Evolutionary conservation across 2,329 filamentous ascomycete genomes (phyloP).

Genomic region (Aspergillus carbonarius): DNA sequence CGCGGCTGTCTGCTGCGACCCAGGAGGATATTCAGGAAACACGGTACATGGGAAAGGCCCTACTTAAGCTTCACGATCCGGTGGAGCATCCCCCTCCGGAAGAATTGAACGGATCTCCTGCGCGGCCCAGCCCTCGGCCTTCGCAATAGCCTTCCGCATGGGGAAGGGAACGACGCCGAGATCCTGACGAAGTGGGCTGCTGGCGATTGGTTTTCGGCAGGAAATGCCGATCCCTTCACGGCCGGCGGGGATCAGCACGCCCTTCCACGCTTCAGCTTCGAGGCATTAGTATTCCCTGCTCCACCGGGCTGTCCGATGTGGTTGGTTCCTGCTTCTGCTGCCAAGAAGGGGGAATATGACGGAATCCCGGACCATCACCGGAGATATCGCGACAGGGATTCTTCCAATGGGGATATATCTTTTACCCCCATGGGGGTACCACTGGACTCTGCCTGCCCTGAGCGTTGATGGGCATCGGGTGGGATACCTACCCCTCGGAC

Average conservation of each 20-base stretch:
- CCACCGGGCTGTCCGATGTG: background rate
- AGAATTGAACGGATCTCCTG: background rate
- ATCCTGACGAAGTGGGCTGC: background rate
- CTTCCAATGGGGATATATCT: too few relatives aligned
- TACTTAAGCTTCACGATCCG: background rate
- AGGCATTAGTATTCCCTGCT: background rate
- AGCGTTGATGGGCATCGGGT: too few relatives aligned
- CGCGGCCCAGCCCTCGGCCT: background rate
- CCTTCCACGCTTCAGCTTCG: background rate
- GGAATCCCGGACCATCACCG: background rate
- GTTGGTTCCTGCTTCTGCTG: background rate
- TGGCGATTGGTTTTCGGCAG: background rate
- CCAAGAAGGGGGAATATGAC: background rate
- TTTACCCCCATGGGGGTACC: too few relatives aligned
- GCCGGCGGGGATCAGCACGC: background rate
- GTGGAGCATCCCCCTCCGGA: background rate
- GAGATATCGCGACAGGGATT: background rate
- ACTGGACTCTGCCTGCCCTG: too few relatives aligned
- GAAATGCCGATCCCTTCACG: background rate
- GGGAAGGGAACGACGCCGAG: background rate
- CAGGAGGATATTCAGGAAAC: background rate
- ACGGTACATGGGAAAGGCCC: background rate
- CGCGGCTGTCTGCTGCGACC: background rate
- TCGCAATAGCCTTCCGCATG: background rate
- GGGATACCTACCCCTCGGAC: too few relatives aligned